Evolutionary conservation across 441 rosid species (phyloP), one percentile per base, ranked within the genome.

Genomic region (Breynia disticha): DNA sequence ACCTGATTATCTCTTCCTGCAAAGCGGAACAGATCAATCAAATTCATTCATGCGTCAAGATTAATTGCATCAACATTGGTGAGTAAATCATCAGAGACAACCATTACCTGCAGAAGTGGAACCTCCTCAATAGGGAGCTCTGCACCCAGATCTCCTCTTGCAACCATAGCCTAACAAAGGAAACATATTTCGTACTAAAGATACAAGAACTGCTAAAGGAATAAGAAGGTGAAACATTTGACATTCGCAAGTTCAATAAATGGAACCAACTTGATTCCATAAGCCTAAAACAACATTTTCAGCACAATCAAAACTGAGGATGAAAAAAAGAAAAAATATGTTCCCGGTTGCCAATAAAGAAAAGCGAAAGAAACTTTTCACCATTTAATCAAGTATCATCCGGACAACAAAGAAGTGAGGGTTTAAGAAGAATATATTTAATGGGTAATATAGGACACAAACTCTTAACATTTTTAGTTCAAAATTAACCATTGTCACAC

Each of bases 91-190:
- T 18, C 43, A 55, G 65, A 75, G 49, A 55, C 50, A 60, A 73
- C 54, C 13, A 55, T 42, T 73, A 89, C 97, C 95, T 93, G 99
- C 67, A 93, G 74, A 68, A 83, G 78, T 21, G 98, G 97, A 50
- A 86, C 97, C 78, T 93, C 98, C 80, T 86, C 95, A 61, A 88
- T 83, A 18, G 98, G 98, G 68, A 88, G 96, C 82, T 93, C 96
- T 55, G 98, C 97, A 65, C 98, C 98, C 60, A 93, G 97, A 78
- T 90, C 98, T 69, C 98, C 98, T 79, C 98, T 81, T 54, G 96
- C 98, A 65, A 90, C 96, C 98, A 90, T 87, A 51, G 95, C 96
- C 97, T 90, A 49, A 21, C 70, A 67, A 6, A 55, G 59, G 42
- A 65, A 59, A 47, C 11, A 6, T 14, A 52, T 38, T 17, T 48